Conservation (phyloP, 805 yeast species). For the Candida mattraensis region DNA sequence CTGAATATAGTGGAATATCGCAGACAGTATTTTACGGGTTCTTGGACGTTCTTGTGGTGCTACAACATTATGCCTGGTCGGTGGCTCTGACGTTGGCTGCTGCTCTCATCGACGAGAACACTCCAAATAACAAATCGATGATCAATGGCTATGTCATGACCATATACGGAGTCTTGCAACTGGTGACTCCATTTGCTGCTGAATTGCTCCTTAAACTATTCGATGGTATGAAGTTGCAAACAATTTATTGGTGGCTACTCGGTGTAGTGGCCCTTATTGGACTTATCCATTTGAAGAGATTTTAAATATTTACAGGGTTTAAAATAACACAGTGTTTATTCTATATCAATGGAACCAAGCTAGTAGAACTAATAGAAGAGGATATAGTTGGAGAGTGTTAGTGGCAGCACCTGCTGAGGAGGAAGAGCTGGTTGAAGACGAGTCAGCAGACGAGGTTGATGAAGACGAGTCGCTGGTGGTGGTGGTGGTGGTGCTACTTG, state of each 20-base stretch:
- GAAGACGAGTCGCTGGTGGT: background rate
- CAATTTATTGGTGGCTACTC: slow-evolving; percentile 1
- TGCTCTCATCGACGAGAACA: background rate
- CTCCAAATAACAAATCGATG: too few species aligned
- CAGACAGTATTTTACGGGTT: slow-evolving; percentile 1
- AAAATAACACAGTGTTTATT: too few species aligned
- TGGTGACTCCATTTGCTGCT: background rate
- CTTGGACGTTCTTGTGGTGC: background rate
- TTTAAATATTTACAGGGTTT: too few species aligned
- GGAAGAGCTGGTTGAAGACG: background rate
- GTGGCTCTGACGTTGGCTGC: background rate
- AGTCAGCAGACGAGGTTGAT: background rate
- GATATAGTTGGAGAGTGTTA: too few species aligned
- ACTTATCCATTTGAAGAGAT: background rate
- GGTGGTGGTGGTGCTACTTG: background rate
- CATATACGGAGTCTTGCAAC: background rate
- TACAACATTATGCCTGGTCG: too few species aligned
- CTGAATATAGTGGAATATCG: slow-evolving; percentile 1
- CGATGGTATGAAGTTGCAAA: background rate
- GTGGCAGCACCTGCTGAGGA: slow-evolving; percentile 2
- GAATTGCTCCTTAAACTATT: background rate
- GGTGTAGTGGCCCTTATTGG: background rate
- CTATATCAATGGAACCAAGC: too few species aligned
- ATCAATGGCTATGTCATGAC: background rate
- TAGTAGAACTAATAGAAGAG: too few species aligned